These are phyloP conservation scores for Phialophora tarda DNA, from an alignment of 2,329 filamentous ascomycete species.

Conservation along the genomic window DNA sequence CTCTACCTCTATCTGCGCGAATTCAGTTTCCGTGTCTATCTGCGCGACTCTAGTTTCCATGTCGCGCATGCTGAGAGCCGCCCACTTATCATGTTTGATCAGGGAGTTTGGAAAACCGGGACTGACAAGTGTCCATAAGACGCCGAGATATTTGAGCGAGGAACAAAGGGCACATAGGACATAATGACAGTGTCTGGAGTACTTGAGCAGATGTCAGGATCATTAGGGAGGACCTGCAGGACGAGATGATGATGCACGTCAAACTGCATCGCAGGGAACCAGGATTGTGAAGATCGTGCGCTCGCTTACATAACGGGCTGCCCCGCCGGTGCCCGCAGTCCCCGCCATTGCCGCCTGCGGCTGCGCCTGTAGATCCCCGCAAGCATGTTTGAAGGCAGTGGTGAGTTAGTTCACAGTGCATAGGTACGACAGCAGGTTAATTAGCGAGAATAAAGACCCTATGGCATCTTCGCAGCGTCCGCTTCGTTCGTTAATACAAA, in stretches of 20 bases:
- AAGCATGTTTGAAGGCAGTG: not conserved
- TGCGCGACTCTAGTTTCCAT: constrained; percentile 13
- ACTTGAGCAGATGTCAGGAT: not conserved
- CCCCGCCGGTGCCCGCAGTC: no score
- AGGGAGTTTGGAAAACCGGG: not conserved
- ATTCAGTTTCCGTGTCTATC: constrained; percentile 16
- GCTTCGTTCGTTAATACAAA: not conserved
- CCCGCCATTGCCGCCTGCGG: not conserved
- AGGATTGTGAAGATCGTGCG: not conserved
- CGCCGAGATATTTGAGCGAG: not conserved
- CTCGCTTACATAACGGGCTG: not conserved
- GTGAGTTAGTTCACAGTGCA: not conserved
- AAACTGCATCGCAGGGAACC: not conserved
- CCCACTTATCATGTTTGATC: constrained; percentile 25
- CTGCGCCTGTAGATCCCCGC: not conserved
- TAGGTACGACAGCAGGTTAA: not conserved
- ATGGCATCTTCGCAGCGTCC: not conserved
- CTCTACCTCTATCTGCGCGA: not conserved
- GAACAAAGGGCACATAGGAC: not conserved
- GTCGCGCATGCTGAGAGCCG: constrained; percentile 14
- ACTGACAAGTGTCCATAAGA: not conserved
- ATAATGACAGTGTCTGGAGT: not conserved
- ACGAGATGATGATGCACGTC: not conserved
- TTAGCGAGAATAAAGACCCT: not conserved
- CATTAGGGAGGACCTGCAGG: not conserved